These are phyloP conservation scores for Betula pendula DNA, from an alignment of 306 rosid genomes.

Conservation along the genomic window DNA sequence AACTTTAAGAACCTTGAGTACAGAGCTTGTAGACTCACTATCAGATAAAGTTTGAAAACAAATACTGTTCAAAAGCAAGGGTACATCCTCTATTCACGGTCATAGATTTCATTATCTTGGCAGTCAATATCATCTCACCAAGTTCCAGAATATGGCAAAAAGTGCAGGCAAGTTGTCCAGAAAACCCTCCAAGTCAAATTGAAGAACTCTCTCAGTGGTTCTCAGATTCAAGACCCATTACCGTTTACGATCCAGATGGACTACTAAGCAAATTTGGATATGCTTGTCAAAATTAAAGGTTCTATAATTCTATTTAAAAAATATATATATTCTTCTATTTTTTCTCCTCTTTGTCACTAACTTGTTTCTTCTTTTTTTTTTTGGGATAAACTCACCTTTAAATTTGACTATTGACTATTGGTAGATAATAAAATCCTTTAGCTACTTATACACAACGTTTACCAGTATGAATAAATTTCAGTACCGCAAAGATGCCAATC, in stretches of 20 bases:
- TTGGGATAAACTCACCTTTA: neutral
- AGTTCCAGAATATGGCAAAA: neutral
- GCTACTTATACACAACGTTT: neutral
- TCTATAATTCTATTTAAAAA: neutral
- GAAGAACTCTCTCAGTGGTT: neutral
- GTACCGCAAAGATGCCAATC: neutral
- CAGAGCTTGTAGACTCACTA: too few species aligned
- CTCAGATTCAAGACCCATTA: neutral
- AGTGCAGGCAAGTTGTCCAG: neutral
- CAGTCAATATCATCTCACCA: neutral
- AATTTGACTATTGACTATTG: neutral
- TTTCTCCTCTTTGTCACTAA: neutral
- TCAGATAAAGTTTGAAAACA: too few species aligned
- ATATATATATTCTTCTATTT: neutral
- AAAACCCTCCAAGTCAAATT: neutral
- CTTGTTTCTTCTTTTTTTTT: neutral
- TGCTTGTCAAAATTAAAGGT: neutral
- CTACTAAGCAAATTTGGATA: neutral
- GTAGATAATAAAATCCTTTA: neutral
- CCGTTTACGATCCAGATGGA: neutral
- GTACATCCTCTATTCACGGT: too few species aligned
- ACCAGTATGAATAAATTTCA: neutral
- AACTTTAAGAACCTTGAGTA: neutral
- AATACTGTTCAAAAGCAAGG: too few species aligned
- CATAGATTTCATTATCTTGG: neutral